A percentile compares a stretch with the other conserved stretches of the same genome.
Evolutionary conservation across 352 stramenopile genomes (phyloP).

Genomic region (Elongisporangium anandrum): DNA sequence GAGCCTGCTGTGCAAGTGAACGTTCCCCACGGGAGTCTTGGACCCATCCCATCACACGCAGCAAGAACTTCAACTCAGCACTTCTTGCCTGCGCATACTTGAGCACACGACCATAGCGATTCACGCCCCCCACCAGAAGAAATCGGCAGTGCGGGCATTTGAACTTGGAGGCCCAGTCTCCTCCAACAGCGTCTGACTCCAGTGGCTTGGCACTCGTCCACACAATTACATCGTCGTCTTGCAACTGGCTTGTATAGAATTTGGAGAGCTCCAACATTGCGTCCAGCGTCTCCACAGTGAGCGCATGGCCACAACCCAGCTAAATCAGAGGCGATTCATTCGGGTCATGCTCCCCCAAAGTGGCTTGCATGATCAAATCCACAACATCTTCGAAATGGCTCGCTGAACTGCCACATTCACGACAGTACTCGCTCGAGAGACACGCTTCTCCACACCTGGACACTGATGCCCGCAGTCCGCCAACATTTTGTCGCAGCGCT

Average conservation of each 20-base stretch:
- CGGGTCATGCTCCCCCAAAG: not conserved
- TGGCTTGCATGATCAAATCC: not conserved
- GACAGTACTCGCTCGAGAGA: conserved; percentile 39
- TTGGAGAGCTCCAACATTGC: not conserved
- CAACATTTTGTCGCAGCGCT: conserved; percentile 43
- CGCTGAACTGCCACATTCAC: not conserved
- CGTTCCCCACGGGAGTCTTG: not conserved
- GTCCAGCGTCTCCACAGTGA: not conserved
- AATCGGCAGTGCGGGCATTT: not conserved
- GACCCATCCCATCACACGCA: not conserved
- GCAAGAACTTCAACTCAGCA: not conserved
- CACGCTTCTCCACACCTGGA: conserved; percentile 69
- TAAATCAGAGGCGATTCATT: not conserved
- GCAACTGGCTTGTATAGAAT: not conserved
- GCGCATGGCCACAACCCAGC: not conserved
- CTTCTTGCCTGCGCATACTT: not conserved
- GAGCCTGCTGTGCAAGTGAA: not conserved
- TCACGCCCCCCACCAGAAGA: not conserved
- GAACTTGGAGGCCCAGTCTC: not conserved
- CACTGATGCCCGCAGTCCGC: conserved; percentile 64
- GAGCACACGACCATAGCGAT: not conserved
- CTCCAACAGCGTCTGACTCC: not conserved
- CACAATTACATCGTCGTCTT: not conserved
- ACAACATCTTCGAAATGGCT: not conserved
- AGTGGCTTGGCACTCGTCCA: not conserved